phyloP scores from a whole-genome alignment of 1,284 basidiomycete genomes.

The Ustilago xerochloae region DNA sequence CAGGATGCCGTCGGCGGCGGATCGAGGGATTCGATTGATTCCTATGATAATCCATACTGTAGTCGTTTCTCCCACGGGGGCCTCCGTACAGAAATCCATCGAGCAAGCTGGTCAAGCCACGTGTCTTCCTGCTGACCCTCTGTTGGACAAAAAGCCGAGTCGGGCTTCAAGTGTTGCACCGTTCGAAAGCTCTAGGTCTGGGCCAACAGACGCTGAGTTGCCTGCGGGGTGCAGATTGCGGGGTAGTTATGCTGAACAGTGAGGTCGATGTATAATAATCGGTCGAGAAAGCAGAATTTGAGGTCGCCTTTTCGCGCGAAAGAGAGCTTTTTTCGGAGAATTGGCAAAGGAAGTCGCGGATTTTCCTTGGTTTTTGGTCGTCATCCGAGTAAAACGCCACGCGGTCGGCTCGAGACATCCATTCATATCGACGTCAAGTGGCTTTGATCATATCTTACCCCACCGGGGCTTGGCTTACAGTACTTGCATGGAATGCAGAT shows the following conservation, averaged over 20 bases:
- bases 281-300: slow-evolving; percentile 20
- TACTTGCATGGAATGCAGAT: not conserved
- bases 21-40: not conserved
- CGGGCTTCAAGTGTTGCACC: not conserved
- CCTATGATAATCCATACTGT: too few relatives aligned
- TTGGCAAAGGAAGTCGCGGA: slow-evolving; percentile 19
- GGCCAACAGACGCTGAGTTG: not conserved
- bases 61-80: too few relatives aligned
- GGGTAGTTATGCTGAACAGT: not conserved
- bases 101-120: not conserved
- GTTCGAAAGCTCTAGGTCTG: not conserved
- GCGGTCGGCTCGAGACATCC: not conserved
- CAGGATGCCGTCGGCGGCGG: not conserved
- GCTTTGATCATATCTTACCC: too few relatives aligned
- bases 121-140: not conserved
- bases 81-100: too few relatives aligned
- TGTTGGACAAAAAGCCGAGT: not conserved
- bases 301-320: slow-evolving; percentile 1
- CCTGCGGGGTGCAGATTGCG: not conserved
- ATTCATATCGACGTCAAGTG: not conserved
- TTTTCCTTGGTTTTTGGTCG: not conserved
- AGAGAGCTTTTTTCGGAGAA: not conserved
- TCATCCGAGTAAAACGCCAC: not conserved
- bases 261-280: not conserved
- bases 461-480: too few relatives aligned